Percentiles rank a stretch among this genome's conserved stretches.
Evolutionary conservation across 2,329 filamentous ascomycete species (phyloP).

Genomic region (Phialocephala subalpina): DNA sequence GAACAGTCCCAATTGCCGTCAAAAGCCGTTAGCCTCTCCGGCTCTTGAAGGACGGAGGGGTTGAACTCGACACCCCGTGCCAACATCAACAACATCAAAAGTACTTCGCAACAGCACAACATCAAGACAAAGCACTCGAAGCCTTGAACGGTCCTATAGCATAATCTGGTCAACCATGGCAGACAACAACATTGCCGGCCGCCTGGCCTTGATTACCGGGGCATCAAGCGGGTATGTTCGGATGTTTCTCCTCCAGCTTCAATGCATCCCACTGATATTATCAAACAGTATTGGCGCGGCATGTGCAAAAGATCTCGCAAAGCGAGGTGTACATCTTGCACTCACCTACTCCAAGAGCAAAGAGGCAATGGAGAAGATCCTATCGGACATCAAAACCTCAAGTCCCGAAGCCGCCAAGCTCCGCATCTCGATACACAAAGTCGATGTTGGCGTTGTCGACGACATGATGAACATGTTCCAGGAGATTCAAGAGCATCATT

Average conservation of each 20-base stretch:
- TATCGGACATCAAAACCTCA: slow-evolving; percentile 49
- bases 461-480: slow-evolving; percentile 62
- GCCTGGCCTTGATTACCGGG: slow-evolving; percentile 66
- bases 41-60: no score
- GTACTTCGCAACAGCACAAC: no score
- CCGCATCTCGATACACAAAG: slow-evolving; percentile 61
- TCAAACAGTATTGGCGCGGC: slow-evolving; percentile 63
- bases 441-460: slow-evolving; percentile 62
- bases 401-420: slow-evolving; percentile 38
- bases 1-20: background rate
- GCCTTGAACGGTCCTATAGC: background rate
- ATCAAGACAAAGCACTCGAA: background rate
- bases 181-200: slow-evolving; percentile 58
- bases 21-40: background rate
- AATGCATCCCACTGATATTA: background rate
- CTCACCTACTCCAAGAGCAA: slow-evolving; percentile 63
- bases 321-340: slow-evolving; percentile 60
- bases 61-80: background rate
- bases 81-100: background rate
- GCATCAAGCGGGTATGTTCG: slow-evolving; percentile 65
- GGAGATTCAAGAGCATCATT: slow-evolving; percentile 61
- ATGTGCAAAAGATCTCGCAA: slow-evolving; percentile 62
- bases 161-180: slow-evolving; percentile 11
- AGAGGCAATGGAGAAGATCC: slow-evolving; percentile 53
- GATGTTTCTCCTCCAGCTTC: slow-evolving; percentile 42